Evolutionary conservation across 139 green algal genomes (phyloP).

Genomic region (Astrephomene gubernaculifera): DNA sequence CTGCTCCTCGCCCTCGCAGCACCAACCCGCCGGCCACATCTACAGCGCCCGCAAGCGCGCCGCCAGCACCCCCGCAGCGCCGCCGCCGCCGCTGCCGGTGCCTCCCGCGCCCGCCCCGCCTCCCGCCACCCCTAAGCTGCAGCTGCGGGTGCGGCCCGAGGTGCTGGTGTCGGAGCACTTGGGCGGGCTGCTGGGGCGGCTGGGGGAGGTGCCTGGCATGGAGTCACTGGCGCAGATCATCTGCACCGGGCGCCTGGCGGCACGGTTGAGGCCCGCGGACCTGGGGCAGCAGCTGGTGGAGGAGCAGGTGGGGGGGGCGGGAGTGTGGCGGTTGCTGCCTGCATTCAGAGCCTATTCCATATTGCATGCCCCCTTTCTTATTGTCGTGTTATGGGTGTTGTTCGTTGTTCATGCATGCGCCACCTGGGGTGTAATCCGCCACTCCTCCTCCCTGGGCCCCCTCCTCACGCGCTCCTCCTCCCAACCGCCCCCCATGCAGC

Average conservation of each 20-base stretch:
- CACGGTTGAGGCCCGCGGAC: constrained; percentile 10
- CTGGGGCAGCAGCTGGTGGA: constrained; percentile 23
- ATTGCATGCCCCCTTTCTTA: too few species aligned
- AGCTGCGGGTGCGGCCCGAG: constrained; percentile 8
- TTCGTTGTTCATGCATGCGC: too few species aligned
- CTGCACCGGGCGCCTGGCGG: constrained; percentile 5
- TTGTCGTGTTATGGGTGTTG: too few species aligned
- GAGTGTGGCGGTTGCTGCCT: background rate
- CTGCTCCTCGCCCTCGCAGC: background rate
- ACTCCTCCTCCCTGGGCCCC: too few species aligned
- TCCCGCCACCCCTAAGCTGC: background rate
- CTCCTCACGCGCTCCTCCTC: too few species aligned
- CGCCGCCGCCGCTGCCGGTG: background rate
- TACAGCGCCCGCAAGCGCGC: background rate
- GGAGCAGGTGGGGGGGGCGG: constrained; percentile 2
- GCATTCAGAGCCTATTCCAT: too few species aligned
- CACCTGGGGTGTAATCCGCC: too few species aligned
- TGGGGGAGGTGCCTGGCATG: constrained; percentile 21
- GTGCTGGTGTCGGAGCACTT: constrained; percentile 22
- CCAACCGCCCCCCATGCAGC: background rate
- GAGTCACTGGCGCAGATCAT: constrained; percentile 8
- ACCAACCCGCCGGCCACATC: background rate
- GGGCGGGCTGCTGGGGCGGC: background rate
- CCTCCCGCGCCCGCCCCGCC: background rate
- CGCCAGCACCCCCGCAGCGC: background rate